Percentiles rank a stretch among this genome's conserved stretches.
phyloP scores from a whole-genome alignment of 257 asterid species.

The Scutellaria barbata region DNA sequence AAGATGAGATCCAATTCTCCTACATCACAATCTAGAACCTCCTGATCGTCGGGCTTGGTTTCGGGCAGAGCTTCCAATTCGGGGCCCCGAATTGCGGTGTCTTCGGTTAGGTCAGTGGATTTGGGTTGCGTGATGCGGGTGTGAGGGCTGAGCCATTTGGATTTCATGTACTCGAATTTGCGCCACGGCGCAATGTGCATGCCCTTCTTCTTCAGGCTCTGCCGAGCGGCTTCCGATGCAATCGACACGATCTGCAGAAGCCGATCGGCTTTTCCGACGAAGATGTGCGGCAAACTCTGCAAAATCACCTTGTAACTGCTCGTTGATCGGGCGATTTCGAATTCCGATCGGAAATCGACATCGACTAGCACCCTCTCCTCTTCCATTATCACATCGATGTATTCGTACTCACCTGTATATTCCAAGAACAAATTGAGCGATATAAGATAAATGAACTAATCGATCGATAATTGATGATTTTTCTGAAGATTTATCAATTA shows the following conservation, averaged over 20 bases:
- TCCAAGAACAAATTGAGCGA: not conserved
- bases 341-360: constrained; percentile 88
- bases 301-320: constrained; percentile 60
- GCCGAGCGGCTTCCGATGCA: constrained; percentile 77
- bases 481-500: constrained; percentile 26
- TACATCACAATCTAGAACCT: constrained; percentile 47
- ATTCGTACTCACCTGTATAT: constrained; percentile 75
- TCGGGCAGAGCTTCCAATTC: constrained; percentile 18
- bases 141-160: constrained; percentile 83
- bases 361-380: constrained; percentile 76
- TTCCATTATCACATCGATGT: constrained; percentile 69
- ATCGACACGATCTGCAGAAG: constrained; percentile 74
- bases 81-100: constrained; percentile 31
- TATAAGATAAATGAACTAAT: not conserved
- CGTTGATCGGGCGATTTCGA: constrained; percentile 88
- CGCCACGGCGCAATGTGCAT: constrained; percentile 99
- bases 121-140: constrained; percentile 46
- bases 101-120: not conserved
- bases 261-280: constrained; percentile 85
- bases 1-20: constrained; percentile 74
- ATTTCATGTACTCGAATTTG: constrained; percentile 71
- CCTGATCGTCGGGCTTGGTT: constrained; percentile 27
- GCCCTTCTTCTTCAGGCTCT: constrained; percentile 88
- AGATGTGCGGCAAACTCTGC: constrained; percentile 68
- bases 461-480: not conserved